Evolutionary conservation across 2,329 filamentous ascomycete genomes (phyloP).

Genomic region (Arthrobotrys sphaeroides): DNA sequence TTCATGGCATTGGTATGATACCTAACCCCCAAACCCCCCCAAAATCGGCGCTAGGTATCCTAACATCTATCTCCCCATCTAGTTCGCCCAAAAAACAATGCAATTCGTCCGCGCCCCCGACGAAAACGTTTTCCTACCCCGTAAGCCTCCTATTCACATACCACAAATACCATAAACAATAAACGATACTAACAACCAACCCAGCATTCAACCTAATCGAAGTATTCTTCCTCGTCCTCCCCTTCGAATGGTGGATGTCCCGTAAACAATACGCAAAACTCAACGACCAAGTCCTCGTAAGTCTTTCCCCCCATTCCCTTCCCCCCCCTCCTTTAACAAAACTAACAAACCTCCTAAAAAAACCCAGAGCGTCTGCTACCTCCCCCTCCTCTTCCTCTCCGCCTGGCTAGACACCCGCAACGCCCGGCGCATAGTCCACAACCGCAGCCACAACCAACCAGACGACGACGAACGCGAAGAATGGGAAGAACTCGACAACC

Average conservation of each 20-base stretch:
- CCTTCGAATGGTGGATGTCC: conserved; percentile 96
- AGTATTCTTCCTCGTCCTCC: conserved; percentile 78
- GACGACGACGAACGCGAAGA: conserved; percentile 91
- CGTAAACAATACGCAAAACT: conserved; percentile 76
- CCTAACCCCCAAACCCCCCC: background rate
- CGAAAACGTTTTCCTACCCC: conserved; percentile 97
- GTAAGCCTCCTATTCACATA: conserved; percentile 60
- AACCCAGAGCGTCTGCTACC: conserved; percentile 27
- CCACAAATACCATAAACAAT: background rate
- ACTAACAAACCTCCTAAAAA: background rate
- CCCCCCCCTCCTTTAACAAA: background rate
- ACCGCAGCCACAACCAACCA: conserved; percentile 80
- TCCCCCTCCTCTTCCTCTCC: conserved; percentile 43
- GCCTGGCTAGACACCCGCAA: conserved; percentile 58
- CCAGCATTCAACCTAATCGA: conserved; percentile 87
- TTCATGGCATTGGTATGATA: conserved; percentile 76
- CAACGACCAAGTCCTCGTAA: conserved; percentile 86
- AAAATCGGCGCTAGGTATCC: no score
- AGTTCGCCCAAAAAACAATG: conserved; percentile 90
- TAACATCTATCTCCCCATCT: background rate
- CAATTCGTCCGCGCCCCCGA: conserved; percentile 96
- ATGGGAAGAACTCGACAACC: conserved; percentile 83
- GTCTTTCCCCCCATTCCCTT: background rate
- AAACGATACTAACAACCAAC: background rate
- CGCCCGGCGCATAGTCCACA: conserved; percentile 74